phyloP scores from a whole-genome alignment of 2,329 filamentous ascomycete species.

The Alternaria sp. region DNA sequence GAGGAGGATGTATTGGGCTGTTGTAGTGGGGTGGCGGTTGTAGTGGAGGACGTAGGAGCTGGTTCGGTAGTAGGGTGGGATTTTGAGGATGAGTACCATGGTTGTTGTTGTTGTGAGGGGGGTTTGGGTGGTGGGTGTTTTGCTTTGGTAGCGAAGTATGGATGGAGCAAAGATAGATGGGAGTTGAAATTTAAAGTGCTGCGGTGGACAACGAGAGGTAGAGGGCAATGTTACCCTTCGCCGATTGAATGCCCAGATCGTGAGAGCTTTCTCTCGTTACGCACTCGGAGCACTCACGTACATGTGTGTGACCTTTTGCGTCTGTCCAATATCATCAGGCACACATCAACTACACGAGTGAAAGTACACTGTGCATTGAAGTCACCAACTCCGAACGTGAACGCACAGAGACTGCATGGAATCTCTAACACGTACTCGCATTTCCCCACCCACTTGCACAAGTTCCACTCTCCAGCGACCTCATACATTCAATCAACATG shows the following conservation, averaged over 20 bases:
- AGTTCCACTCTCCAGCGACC: background rate
- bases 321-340: background rate
- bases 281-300: background rate
- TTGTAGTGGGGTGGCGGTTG: background rate
- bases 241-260: background rate
- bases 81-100: background rate
- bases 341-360: background rate
- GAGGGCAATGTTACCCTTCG: background rate
- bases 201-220: background rate
- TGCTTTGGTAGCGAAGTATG: background rate
- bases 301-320: background rate
- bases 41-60: background rate
- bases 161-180: background rate
- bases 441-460: background rate
- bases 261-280: background rate
- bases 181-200: background rate
- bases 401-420: background rate
- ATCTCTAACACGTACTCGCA: too few relatives aligned
- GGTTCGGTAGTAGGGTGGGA: constrained; percentile 4
- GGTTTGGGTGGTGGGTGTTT: background rate
- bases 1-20: constrained; percentile 2
- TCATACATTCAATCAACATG: background rate
- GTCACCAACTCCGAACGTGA: background rate
- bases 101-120: background rate
- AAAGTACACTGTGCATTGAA: background rate